Base-by-base conservation (phyloP, 139 green algal genomes). In the Nannochloris sp. region DNA sequence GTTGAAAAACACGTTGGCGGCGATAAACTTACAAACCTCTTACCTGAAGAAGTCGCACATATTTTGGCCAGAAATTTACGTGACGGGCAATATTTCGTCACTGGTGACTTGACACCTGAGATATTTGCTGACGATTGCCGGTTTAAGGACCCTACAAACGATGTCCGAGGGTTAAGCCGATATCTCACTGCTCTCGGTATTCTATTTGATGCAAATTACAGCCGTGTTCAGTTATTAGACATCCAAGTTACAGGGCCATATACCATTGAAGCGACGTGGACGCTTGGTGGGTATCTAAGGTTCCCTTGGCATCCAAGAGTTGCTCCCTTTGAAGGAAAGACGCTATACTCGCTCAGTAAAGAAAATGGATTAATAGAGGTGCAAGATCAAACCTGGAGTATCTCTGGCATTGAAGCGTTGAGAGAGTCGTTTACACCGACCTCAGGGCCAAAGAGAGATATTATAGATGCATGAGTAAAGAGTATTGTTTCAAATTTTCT, bases 101-200 rank as follows among this genome's bases (percentile, higher is more conserved):
- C 63, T 61, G 47, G 58, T 4, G 57, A 69, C 32, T 42, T 74
- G 2, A 92, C 81, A 1, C 58, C 32, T 4, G 74, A 85, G 62
- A 64, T 95, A 0, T 95, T 91, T 64, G 73, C 47, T 8, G 88
- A 95, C 47, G 72, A 89, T 58, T 88, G 79, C 65, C 56, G 71
- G 23, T 95, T 95, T 75, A 75, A 76, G 12, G 88, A 95, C 68
- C 88, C 88, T 3, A 95, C 88, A 37, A 95, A 93, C 39, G 77
- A 90, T 30, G 77, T 89, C 2, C 63, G 60, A 4, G 86, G 86
- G 3, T 58, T 91, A 51, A 65, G 30, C 4, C 60, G 72, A 2
- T 91, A 91, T 60, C 37, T 80, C 15, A 79, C 80, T 44, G 84
- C 88, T 2, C 70, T 95, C 31, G 66, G 64, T 35, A 60, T 95